Percentiles rank a stretch among this genome's conserved stretches.
These are phyloP conservation scores for Fusarium burgessii DNA, from an alignment of 2,329 filamentous ascomycete species.

Conservation along the genomic window DNA sequence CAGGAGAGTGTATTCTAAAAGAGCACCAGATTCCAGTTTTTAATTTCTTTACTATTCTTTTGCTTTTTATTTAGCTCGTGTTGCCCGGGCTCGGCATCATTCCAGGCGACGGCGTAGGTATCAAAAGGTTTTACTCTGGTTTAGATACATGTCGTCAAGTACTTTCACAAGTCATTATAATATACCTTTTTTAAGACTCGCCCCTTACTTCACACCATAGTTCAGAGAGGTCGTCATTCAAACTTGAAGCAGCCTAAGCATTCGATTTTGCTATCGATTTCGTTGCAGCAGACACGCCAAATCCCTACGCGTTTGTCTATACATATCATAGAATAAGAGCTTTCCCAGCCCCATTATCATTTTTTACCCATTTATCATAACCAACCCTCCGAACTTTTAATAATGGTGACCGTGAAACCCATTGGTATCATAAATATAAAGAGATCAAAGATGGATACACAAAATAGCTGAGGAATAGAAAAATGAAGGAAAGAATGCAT, in stretches of 20 bases:
- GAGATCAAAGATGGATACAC: constrained; percentile 30
- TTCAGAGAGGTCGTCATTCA: background rate
- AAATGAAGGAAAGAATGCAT: constrained; percentile 21
- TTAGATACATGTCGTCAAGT: constrained; percentile 1
- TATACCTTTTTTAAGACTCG: background rate
- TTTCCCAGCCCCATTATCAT: constrained; percentile 25
- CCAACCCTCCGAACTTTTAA: constrained; percentile 19
- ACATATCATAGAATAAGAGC: constrained; percentile 29
- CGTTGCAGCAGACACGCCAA: constrained; percentile 25
- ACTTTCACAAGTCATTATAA: constrained; percentile 22
- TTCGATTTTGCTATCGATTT: constrained; percentile 19
- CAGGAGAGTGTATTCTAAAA: too few relatives aligned
- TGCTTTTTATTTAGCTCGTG: constrained; percentile 8
- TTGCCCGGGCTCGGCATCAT: constrained; percentile 18
- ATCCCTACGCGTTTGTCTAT: constrained; percentile 22
- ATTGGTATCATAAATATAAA: constrained; percentile 46
- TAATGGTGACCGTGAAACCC: constrained; percentile 37
- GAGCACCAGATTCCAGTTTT: background rate
- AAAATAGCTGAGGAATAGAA: constrained; percentile 14
- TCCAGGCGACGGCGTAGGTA: constrained; percentile 38
- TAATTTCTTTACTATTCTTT: constrained; percentile 10
- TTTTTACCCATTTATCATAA: constrained; percentile 27
- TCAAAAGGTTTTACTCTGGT: constrained; percentile 10
- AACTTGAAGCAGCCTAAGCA: constrained; percentile 2
- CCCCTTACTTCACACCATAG: background rate